Evolutionary conservation across 805 yeast genomes (phyloP), one percentile per base, ranked within the genome.

Genomic region (Candida glaebosa): DNA sequence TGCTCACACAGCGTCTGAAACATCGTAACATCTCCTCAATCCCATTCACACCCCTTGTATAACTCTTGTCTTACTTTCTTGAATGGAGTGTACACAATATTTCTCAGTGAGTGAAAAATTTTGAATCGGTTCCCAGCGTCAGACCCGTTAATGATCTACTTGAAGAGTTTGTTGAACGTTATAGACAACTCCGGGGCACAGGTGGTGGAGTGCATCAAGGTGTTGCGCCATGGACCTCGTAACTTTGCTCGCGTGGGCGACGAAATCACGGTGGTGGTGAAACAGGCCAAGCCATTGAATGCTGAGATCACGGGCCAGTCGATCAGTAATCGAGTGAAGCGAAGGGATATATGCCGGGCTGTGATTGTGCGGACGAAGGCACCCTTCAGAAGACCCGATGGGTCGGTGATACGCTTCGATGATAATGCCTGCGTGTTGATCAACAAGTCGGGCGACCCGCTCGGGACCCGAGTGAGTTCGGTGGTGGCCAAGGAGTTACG

Each of bases 381-480:
- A 49, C 76, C 77, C 4, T 78, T 78, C 47, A 75, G 75, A 54
- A 79, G 99, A 59, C 75, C 82, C 3, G 98, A 93, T 60, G 99
- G 99, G 3, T 76, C 95, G 2, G 80, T 80, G 17, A 76, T 93
- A 20, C 73, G 85, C 52, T 93, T 93, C 60, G 96, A 90, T 60
- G 99, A 93, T 65, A 93, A 91, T 62, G 99, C 99, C 1, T 90
- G 98, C 69, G 98, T 93, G 25, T 75, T 93, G 56, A 79, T 91
- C 47, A 90, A 93, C 69, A 91, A 91, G 66, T 85, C 82, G 56
- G 84, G 87, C 20, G 99, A 93, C 58, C 96, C 97, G 7, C 74
- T 93, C 39, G 99, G 98, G 14, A 85, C 96, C 18, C 85, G 98
- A 76, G 87, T 93, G 46, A 75, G 85, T 24, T 81, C 90, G 31